Evolutionary conservation across 495 filamentous ascomycete species (phyloP), one percentile per base, ranked within the genome.

Genomic region (Aspergillus olivimuriae): DNA sequence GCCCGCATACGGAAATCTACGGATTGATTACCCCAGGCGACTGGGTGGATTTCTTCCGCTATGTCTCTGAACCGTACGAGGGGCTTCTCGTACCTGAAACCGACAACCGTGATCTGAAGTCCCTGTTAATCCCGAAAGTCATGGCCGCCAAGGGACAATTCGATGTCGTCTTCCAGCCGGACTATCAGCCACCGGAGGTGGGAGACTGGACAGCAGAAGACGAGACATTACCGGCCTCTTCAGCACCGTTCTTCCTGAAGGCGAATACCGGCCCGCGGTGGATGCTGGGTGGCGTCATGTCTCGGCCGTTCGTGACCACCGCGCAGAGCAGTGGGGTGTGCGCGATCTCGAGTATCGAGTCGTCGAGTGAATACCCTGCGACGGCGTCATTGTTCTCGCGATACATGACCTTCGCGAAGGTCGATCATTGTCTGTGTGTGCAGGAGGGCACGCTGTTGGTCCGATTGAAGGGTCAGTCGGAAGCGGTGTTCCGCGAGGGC

Each of bases 11-110:
- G 11, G 69, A 73, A 34, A 60, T 62, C 35, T 61, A 62, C 34
- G 69, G 69, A 30, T 41, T 75, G 7, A 64, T 73, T 23, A 69
- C 66, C 3, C 71, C 71, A n/a, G 69, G 71, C n/a, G 71, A 70
- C 51, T 75, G 68, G 71, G 63, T 70, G 10, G 71, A 75, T 39
- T 72, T 74, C 55, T 74, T 74, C 60, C 68, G 71, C 33, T 60
- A 72, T 45, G 61, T 74, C 33, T 66, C 65, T 19, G 71, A 74
- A 51, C 61, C 67, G 16, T 75, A 66, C 43, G 61, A 61, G n/a
- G 66, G 75, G 15, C 47, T 76, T 39, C 57, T 77, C 22, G 69
- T 72, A 26, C 74, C 76, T 9, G 69, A 71, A 33, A 52, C 40
- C 37, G 71, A 74, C 41, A 43, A 65, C 23, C 62, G 71, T 8